Evolutionary conservation across 2,329 filamentous ascomycete species (phyloP), one percentile per base, ranked within the genome.

Genomic region (Aspergillus fijiensis): DNA sequence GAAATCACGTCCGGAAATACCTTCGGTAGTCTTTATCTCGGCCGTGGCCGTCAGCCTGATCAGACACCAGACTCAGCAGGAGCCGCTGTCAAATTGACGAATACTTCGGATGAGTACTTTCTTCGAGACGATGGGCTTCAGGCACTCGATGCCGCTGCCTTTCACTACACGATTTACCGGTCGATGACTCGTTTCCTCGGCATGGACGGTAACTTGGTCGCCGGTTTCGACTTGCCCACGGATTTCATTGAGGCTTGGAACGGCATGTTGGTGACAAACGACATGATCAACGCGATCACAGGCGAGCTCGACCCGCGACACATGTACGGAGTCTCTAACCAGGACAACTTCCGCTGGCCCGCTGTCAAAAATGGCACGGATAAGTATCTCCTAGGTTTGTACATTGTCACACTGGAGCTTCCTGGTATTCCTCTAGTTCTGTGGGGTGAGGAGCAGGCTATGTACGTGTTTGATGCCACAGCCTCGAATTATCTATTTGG

Each of bases 371-470:
- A 84, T 60, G 85, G 85, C 4, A 82, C 82, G 0, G 77, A 86
- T 64, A 79, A 82, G 45, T 81, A 84, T 68, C 72, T 87, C 10
- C 72, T 87, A 5, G 85, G 80, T 5, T 76, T 83, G 19, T 87
- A 84, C 65, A 78, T 88, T 49, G 83, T 82, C 0, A 85, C 84
- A 0, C 69, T 87, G 54, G 74, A 85, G 47, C 77, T 87, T 69
- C 85, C 85, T 0, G 85, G 85, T 16, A 84, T 87, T 31, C 84
- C 86, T 0, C 69, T 85, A 31, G 71, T 87, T 9, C 79, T 82
- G n/a, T 88, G 84, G 82, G 86, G 86, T n/a, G 86, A 88, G 67
- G 86, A 88, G 68, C 86, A 88, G 71, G 82, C 82, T 0, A 85
- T 85, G 60, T 88, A 88, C 64, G 73, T 86, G 0, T 75, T 88